Base-by-base conservation (phyloP, 2,329 filamentous ascomycete genomes). In the Leptographium radiaticola region DNA sequence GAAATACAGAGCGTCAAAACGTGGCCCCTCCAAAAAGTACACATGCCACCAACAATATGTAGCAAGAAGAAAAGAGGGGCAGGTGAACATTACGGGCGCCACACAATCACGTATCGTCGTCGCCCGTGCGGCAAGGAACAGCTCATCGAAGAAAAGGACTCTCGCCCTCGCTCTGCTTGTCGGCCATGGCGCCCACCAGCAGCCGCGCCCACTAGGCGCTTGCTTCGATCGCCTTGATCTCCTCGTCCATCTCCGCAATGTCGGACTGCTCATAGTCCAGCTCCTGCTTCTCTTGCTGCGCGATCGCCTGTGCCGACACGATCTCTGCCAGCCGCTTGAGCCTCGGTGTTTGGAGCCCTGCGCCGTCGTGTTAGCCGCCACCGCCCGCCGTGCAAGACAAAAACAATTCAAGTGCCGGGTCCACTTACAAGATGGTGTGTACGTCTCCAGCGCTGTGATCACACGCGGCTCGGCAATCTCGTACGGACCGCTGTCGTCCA, bases 401-500 rank as follows among this genome's bases (percentile, higher is more conserved):
- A 15, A 4, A 38, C 15, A 25, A 2, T 8, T 13, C 16, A 18
- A 36, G 4, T 1, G 16, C 20, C 33, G 7, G 5, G 30, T 4
- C 12, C n/a, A 76, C 87, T 79, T 77, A 93, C 91, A 98, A 61
- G 90, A 95, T 59, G 93, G 93, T 51, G 93, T 97, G 68, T 98
- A 98, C 15, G 93, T 98, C 73, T 98, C 93, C 60, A 98, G 73
- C 52, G 93, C 93, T 4, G 90, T 96, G 64, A 98, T 98, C 53
- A 89, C 87, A 66, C 93, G 81, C 33, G 93, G 93, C 70, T 98
- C 93, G 15, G 93, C 93, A 68, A 98, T 98, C 70, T 97, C 93
- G 65, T 98, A 98, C 31, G 91, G 93, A 30, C 93, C 93, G 62
- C 89, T 95, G 71, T 98, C 93, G 65, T 98, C 93, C 90, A 98